These are phyloP conservation scores for Geopyxis carbonaria DNA, from an alignment of 495 filamentous ascomycete genomes.

Conservation along the genomic window DNA sequence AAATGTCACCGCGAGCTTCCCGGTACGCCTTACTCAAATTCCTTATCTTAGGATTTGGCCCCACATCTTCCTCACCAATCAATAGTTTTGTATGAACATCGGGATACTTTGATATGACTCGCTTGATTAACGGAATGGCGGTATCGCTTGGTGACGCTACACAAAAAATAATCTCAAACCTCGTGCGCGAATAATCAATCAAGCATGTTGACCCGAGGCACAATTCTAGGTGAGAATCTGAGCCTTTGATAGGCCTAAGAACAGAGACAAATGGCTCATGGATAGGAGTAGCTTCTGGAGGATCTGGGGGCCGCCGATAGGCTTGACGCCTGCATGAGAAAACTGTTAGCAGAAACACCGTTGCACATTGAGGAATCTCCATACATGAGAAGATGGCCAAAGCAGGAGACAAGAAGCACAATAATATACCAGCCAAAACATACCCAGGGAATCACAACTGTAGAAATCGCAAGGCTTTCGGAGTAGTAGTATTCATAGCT, in stretches of 20 bases:
- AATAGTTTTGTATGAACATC: constrained; percentile 54
- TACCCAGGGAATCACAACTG: no score
- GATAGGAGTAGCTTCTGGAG: constrained; percentile 5
- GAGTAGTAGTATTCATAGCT: no score
- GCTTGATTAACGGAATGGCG: constrained; percentile 53
- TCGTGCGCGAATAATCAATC: constrained; percentile 60
- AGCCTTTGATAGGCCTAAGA: constrained; percentile 83
- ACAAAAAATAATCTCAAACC: constrained; percentile 70
- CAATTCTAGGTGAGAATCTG: constrained; percentile 78
- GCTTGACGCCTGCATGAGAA: constrained; percentile 29
- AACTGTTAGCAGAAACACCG: no score
- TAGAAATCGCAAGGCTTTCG: no score
- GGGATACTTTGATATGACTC: constrained; percentile 53
- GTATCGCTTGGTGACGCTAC: constrained; percentile 63
- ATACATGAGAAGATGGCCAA: no score
- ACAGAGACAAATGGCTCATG: constrained; percentile 67
- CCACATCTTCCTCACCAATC: constrained; percentile 85
- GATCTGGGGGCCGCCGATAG: constrained; percentile 29
- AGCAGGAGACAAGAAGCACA: no score
- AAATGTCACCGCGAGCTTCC: constrained; percentile 79
- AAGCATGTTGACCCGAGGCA: constrained; percentile 82
- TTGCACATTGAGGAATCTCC: no score
- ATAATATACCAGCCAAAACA: no score
- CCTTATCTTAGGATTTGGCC: constrained; percentile 94
- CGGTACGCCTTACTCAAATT: constrained; percentile 91